These are phyloP conservation scores for Silene noctiflora DNA, from an alignment of 179 eudicot genomes.

Conservation along the genomic window DNA sequence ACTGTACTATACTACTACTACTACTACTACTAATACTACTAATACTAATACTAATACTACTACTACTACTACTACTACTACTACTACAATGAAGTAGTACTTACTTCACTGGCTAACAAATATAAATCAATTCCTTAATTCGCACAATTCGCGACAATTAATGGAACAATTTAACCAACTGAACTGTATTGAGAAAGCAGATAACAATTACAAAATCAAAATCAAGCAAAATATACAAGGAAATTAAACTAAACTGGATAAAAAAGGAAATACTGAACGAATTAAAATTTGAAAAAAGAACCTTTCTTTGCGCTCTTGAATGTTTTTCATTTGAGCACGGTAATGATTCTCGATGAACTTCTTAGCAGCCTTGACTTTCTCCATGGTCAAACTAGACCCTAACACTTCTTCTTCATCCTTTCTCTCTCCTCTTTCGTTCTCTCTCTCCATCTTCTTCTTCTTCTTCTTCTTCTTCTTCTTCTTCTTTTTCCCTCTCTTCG, in stretches of 20 bases:
- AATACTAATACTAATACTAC: too few relatives aligned
- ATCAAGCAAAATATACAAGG: not conserved
- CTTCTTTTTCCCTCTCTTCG: not conserved
- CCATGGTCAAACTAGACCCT: slow-evolving; percentile 46
- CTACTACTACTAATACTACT: not conserved
- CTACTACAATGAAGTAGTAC: not conserved
- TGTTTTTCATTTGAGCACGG: slow-evolving; percentile 43
- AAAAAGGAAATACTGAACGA: not conserved
- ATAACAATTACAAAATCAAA: not conserved
- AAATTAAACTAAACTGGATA: not conserved
- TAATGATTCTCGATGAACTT: slow-evolving; percentile 52
- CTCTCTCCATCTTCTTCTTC: slow-evolving; percentile 11
- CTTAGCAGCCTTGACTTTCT: slow-evolving; percentile 56
- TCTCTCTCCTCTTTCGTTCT: slow-evolving; percentile 2
- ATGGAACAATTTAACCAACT: not conserved
- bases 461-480: too few relatives aligned
- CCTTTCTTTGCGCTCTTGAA: slow-evolving; percentile 50
- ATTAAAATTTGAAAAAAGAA: not conserved
- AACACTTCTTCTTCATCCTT: slow-evolving; percentile 22
- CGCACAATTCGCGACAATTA: not conserved
- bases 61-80: not conserved
- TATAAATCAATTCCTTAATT: not conserved
- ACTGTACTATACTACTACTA: not conserved
- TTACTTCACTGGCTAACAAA: not conserved
- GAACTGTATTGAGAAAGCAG: not conserved